These are phyloP conservation scores for Geotrichum histeridarum DNA, from an alignment of 1,139 yeast species.

Conservation along the genomic window DNA sequence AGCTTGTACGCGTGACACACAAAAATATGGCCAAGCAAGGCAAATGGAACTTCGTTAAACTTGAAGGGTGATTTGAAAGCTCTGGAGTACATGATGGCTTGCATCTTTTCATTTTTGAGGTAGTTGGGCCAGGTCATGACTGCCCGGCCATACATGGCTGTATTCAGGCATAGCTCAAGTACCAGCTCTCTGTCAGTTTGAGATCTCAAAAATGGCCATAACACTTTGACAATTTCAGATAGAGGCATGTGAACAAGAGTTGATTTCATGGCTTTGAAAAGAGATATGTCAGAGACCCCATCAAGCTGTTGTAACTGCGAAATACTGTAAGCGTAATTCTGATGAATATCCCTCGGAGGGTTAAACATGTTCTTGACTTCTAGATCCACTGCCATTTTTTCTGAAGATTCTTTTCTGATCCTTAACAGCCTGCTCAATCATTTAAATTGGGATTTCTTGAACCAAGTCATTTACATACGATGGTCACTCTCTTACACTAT, in stretches of 20 bases:
- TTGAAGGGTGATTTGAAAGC: not conserved
- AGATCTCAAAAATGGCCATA: not conserved
- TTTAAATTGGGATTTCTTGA: too few species aligned
- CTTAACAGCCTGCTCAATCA: too few species aligned
- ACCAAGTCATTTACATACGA: too few species aligned
- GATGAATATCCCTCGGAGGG: too few species aligned
- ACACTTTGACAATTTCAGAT: not conserved
- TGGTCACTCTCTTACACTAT: too few species aligned
- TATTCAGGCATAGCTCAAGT: not conserved
- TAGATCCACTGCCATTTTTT: too few species aligned
- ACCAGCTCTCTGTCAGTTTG: not conserved
- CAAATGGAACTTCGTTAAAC: not conserved
- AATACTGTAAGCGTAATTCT: too few species aligned
- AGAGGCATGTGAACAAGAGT: not conserved
- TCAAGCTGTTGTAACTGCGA: too few species aligned
- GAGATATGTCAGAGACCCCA: too few species aligned
- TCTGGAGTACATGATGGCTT: not conserved
- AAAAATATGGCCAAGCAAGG: not conserved
- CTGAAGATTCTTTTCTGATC: too few species aligned
- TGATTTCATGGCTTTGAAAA: not conserved
- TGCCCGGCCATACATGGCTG: not conserved
- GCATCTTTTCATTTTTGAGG: not conserved
- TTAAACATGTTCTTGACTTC: too few species aligned
- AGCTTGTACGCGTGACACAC: not conserved
- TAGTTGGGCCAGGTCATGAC: not conserved